These are phyloP conservation scores for Calycina herbarum DNA, from an alignment of 2,329 filamentous ascomycete genomes.

Conservation along the genomic window DNA sequence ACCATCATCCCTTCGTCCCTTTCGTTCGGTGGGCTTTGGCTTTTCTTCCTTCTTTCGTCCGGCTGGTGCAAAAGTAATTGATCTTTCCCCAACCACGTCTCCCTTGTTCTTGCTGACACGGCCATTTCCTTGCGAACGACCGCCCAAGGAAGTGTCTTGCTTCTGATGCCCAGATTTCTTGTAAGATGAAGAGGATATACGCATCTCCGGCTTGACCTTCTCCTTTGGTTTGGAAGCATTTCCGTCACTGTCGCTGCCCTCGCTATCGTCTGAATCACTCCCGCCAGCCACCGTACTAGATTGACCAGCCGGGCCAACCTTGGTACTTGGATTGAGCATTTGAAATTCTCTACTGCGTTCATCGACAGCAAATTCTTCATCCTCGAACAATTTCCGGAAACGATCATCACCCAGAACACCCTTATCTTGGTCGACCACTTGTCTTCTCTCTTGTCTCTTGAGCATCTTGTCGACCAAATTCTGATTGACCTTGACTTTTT, in stretches of 20 bases:
- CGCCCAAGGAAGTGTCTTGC: conserved; percentile 56
- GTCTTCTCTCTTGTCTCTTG: conserved; percentile 62
- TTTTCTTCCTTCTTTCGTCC: conserved; percentile 51
- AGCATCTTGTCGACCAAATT: conserved; percentile 73
- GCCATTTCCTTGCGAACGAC: conserved; percentile 52
- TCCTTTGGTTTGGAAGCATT: conserved; percentile 34
- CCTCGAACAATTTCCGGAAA: conserved; percentile 86
- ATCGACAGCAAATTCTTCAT: conserved; percentile 90
- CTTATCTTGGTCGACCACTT: conserved; percentile 56
- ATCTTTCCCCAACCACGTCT: conserved; percentile 61
- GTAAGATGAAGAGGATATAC: conserved; percentile 68
- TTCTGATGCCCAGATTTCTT: conserved; percentile 56
- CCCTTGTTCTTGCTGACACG: conserved; percentile 48
- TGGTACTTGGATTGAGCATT: conserved; percentile 84
- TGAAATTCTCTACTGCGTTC: conserved; percentile 86
- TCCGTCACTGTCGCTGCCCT: conserved; percentile 47
- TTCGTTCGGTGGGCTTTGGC: conserved; percentile 23
- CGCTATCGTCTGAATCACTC: conserved; percentile 44
- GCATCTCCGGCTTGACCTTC: conserved; percentile 51
- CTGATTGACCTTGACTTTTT: conserved; percentile 97
- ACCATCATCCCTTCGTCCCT: conserved; percentile 37
- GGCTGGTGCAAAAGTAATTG: conserved; percentile 71
- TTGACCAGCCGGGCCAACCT: conserved; percentile 37
- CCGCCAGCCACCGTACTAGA: conserved; percentile 41
- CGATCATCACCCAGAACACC: conserved; percentile 79